These are phyloP conservation scores for Cardamine occulta DNA, from an alignment of 345 rosid genomes.

Conservation along the genomic window DNA sequence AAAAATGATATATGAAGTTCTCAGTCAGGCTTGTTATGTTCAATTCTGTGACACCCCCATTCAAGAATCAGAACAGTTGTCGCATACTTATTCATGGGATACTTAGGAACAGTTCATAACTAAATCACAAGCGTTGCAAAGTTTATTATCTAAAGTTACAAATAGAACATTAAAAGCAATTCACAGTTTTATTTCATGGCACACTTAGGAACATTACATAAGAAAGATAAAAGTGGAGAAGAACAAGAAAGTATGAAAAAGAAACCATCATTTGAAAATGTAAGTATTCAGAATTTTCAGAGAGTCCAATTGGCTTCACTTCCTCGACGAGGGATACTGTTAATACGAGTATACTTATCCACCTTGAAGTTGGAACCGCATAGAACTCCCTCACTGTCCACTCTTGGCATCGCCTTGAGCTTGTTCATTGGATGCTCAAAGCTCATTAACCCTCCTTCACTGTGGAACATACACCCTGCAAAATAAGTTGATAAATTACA, in stretches of 20 bases:
- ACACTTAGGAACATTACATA: conserved; percentile 2
- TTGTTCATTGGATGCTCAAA: conserved; percentile 89
- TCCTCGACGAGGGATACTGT: conserved; percentile 84
- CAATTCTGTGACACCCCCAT: background rate
- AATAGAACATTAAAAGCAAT: conserved; percentile 11
- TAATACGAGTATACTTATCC: conserved; percentile 66
- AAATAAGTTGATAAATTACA: background rate
- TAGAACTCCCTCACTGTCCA: conserved; percentile 85
- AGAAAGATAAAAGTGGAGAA: background rate
- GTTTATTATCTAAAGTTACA: background rate
- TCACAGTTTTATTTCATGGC: conserved; percentile 28
- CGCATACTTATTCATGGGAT: conserved; percentile 25
- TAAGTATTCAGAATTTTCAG: conserved; percentile 20
- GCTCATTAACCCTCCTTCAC: conserved; percentile 89
- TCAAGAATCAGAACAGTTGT: background rate
- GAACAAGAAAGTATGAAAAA: conserved; percentile 10
- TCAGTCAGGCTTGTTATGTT: background rate
- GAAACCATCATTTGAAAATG: background rate
- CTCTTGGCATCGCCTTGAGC: conserved; percentile 90
- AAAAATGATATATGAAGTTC: background rate
- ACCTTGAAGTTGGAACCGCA: conserved; percentile 95
- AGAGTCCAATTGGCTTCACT: conserved; percentile 89
- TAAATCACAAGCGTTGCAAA: background rate
- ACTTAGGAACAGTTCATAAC: background rate
- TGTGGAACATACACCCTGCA: conserved; percentile 89